Base-by-base conservation (phyloP, 192 early-diverging fungal genomes). In the Obelidium mucronatum region DNA sequence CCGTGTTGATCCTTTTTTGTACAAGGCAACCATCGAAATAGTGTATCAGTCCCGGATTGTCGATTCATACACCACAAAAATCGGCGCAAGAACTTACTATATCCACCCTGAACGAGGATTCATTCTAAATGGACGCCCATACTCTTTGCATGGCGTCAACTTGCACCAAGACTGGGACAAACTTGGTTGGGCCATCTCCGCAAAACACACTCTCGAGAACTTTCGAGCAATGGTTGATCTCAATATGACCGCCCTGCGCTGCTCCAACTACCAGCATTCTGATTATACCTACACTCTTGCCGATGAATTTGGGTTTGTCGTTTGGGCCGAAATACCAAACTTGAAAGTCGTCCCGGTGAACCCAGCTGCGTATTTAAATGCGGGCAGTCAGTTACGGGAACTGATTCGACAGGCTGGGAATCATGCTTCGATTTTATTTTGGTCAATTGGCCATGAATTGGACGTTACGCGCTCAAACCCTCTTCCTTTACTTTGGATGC, bases 291-390 rank as follows among this genome's bases (percentile, higher is more conserved):
- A 74, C 30, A 24, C 15, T 5, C 40, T 74, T 60, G 72, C 72
- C 19, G 72, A 74, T 42, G 28, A 40, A 40, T 62, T 40, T 42
- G 72, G 72, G 24, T 42, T 74, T 48, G 59, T 74, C 19, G 72
- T 74, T 26, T 74, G 72, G 72, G 72, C 72, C 8, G 72, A 74
- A 30, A 74, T 74, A 40, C 72, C 72, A 42, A 74, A 74, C 48
- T n/a, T 74, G 30, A 59, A 33, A 26, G 42, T 44, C 39, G 42
- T 59, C 1, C 72, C 72, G 13, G 59, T 40, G 30, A 31, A 54
- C n/a, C 72, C 72, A 8, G 48, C 33, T 1, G 8, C 44, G 36
- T 74, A 42, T 42, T 15, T 54, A 26, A 74, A 74, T 33, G 59
- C 72, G 6, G 72, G n/a, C 2, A 28, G 28, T 2, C 72, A 74